Conservation (phyloP, 2,329 filamentous ascomycete genomes). For the Laburnicola sp. region DNA sequence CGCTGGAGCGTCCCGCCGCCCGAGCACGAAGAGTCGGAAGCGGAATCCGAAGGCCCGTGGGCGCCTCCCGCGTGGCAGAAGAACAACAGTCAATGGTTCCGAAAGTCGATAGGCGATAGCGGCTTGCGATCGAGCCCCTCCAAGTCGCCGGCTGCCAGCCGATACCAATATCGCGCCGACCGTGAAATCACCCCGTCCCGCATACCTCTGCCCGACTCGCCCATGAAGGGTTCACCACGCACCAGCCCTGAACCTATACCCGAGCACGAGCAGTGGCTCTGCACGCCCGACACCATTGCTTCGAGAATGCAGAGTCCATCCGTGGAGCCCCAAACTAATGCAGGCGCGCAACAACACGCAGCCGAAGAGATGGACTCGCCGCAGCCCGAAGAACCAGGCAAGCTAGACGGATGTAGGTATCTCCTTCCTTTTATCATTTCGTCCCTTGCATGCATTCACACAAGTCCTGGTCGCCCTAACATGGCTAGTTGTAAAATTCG, state of each 20-base stretch:
- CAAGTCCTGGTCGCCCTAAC: conserved; percentile 22
- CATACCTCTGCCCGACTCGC: conserved; percentile 64
- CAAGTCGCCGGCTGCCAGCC: conserved; percentile 61
- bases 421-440: conserved; percentile 2
- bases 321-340: conserved; percentile 26
- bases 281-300: conserved; percentile 36
- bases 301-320: conserved; percentile 41
- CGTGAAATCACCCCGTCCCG: conserved; percentile 58
- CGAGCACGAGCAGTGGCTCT: conserved; percentile 37
- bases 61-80: conserved; percentile 67
- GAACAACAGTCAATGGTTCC: conserved; percentile 63
- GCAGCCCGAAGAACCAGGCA: conserved; percentile 30
- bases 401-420: conserved; percentile 43
- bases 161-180: conserved; percentile 61
- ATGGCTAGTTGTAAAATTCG: conserved; percentile 78
- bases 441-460: background rate
- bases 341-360: conserved; percentile 19
- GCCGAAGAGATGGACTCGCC: conserved; percentile 32
- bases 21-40: conserved; percentile 48
- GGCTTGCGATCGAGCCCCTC: conserved; percentile 48
- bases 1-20: conserved; percentile 41
- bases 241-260: conserved; percentile 54
- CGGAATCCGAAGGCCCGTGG: conserved; percentile 59
- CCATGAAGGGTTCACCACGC: conserved; percentile 58
- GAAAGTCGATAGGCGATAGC: conserved; percentile 45